Evolutionary conservation across 108 stramenopile genomes (phyloP).

Genomic region (Fragilariopsis cylindrus): DNA sequence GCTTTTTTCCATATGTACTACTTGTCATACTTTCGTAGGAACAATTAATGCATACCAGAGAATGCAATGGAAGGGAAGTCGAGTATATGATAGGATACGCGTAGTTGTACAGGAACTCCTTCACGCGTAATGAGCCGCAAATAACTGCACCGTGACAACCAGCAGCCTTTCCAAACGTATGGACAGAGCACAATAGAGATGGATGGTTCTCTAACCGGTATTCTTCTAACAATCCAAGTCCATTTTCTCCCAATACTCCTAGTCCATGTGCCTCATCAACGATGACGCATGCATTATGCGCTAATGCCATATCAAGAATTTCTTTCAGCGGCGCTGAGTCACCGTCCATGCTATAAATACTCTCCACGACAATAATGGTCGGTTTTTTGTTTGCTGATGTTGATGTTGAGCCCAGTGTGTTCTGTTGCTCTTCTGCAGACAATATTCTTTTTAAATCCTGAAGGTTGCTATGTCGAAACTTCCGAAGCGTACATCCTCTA

Average conservation of each 20-base stretch:
- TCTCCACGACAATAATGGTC: slow-evolving; percentile 88
- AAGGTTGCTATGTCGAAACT: slow-evolving; percentile 87
- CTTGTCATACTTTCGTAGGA: slow-evolving; percentile 77
- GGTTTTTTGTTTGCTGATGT: slow-evolving; percentile 13
- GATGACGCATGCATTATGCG: slow-evolving; percentile 64
- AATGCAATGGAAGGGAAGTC: slow-evolving; percentile 85
- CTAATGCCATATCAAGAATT: slow-evolving; percentile 61
- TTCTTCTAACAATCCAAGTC: slow-evolving; percentile 79
- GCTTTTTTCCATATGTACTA: slow-evolving; percentile 44
- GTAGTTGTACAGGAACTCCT: slow-evolving; percentile 90
- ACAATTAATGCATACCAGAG: slow-evolving; percentile 76
- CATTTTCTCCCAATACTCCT: slow-evolving; percentile 78
- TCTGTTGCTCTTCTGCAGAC: slow-evolving; percentile 23
- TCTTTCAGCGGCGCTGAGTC: slow-evolving; percentile 87
- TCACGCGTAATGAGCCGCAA: slow-evolving; percentile 49
- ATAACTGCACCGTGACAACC: slow-evolving; percentile 95
- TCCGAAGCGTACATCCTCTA: slow-evolving; percentile 33
- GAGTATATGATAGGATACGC: slow-evolving; percentile 95
- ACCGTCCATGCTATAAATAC: slow-evolving; percentile 98
- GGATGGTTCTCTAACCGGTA: slow-evolving; percentile 76
- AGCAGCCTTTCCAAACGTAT: slow-evolving; percentile 98
- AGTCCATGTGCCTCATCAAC: slow-evolving; percentile 93
- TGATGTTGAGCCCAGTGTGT: slow-evolving; percentile 11
- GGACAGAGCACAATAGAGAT: slow-evolving; percentile 78
- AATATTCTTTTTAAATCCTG: slow-evolving; percentile 60